These are phyloP conservation scores for Epicoccum sorghinum DNA, from an alignment of 2,329 filamentous ascomycete genomes.

Conservation along the genomic window DNA sequence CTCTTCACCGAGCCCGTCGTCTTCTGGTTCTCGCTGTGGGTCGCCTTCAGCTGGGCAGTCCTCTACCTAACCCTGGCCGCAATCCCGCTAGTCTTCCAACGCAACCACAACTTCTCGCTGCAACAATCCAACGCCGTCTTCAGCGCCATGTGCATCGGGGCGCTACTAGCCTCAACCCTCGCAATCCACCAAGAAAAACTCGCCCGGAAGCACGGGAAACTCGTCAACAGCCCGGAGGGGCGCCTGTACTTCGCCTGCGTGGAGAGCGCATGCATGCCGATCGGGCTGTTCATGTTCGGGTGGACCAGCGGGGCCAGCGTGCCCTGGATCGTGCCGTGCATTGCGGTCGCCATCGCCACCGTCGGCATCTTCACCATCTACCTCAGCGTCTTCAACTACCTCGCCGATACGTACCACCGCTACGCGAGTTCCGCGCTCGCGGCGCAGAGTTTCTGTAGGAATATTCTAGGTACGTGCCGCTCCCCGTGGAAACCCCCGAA, in stretches of 20 bases:
- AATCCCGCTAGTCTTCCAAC: slow-evolving; percentile 76
- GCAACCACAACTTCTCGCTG: slow-evolving; percentile 70
- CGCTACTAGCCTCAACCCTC: slow-evolving; percentile 68
- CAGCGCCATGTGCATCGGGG: slow-evolving; percentile 70
- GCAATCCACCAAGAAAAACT: slow-evolving; percentile 76
- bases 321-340: slow-evolving; percentile 74
- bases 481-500: no score
- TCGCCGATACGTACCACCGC: slow-evolving; percentile 84
- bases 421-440: slow-evolving; percentile 87
- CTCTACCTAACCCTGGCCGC: slow-evolving; percentile 85
- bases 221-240: slow-evolving; percentile 66
- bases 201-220: slow-evolving; percentile 55
- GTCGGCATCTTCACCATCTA: slow-evolving; percentile 81
- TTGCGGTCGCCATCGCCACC: slow-evolving; percentile 75
- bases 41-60: slow-evolving; percentile 86
- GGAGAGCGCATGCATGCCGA: slow-evolving; percentile 74
- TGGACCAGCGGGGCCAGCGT: slow-evolving; percentile 68
- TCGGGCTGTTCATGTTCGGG: slow-evolving; percentile 81
- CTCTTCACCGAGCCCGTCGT: slow-evolving; percentile 78
- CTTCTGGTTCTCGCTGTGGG: slow-evolving; percentile 89
- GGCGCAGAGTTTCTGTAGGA: slow-evolving; percentile 84
- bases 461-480: slow-evolving; percentile 69
- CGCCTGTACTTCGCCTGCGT: slow-evolving; percentile 85
- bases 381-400: slow-evolving; percentile 88
- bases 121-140: slow-evolving; percentile 76